A percentile compares a stretch with the other conserved stretches of the same genome.
Conservation (phyloP, 2,329 filamentous ascomycete species). For the Lachnellula subtilissima region DNA sequence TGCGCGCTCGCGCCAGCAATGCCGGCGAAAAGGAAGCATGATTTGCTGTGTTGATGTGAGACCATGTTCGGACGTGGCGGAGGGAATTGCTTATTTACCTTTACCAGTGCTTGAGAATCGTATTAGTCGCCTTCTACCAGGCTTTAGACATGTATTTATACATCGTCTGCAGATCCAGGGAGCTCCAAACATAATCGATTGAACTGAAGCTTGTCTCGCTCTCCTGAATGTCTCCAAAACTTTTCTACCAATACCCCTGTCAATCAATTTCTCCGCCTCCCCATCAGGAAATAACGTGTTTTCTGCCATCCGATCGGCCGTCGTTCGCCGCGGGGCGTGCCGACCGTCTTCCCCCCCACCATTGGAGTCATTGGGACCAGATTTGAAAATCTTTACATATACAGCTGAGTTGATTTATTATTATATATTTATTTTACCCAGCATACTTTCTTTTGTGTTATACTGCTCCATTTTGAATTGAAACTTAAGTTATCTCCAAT, state of each 20-base stretch:
- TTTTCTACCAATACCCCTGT: conserved; percentile 4
- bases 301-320: not conserved
- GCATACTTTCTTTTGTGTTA: no score
- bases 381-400: not conserved
- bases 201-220: conserved; percentile 1
- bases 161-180: conserved; percentile 52
- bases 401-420: no score
- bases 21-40: conserved; percentile 40
- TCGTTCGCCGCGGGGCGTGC: not conserved
- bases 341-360: not conserved
- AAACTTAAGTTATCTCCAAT: not conserved
- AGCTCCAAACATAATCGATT: conserved; percentile 34
- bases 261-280: conserved; percentile 2
- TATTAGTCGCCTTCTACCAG: conserved; percentile 25
- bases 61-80: conserved; percentile 2
- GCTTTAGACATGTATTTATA: conserved; percentile 32
- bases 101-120: conserved; percentile 44
- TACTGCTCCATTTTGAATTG: no score
- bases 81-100: conserved; percentile 31
- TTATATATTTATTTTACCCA: not conserved
- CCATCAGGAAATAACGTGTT: not conserved
- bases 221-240: not conserved
- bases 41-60: conserved; percentile 22
- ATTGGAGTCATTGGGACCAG: not conserved
- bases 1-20: conserved; percentile 56